phyloP scores from a whole-genome alignment of 352 stramenopile genomes.

The Globisporangium orthogonon region DNA sequence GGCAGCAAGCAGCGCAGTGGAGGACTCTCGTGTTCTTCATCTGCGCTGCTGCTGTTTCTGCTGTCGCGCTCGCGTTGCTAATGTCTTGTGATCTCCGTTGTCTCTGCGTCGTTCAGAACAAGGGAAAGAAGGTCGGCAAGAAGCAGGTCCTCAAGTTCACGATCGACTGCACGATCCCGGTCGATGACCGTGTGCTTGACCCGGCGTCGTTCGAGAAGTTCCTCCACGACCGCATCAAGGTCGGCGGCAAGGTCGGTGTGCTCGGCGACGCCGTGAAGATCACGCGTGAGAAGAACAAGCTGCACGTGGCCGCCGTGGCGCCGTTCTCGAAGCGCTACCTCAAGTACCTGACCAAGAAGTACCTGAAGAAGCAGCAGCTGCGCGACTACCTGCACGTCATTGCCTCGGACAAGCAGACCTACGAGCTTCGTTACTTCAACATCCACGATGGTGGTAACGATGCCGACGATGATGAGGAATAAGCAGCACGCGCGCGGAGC shows the following conservation, averaged over 20 bases:
- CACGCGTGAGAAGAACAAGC: slow-evolving; percentile 94
- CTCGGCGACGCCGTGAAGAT: slow-evolving; percentile 95
- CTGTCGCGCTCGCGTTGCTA: slow-evolving; percentile 2
- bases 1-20: neutral
- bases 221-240: slow-evolving; percentile 99
- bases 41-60: neutral
- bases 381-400: slow-evolving; percentile 99
- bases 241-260: slow-evolving; percentile 97
- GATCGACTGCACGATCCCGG: slow-evolving; percentile 93
- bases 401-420: slow-evolving; percentile 97
- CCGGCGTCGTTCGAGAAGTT: slow-evolving; percentile 99
- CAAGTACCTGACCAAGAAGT: slow-evolving; percentile 99
- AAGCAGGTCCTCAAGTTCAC: slow-evolving; percentile 91
- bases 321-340: slow-evolving; percentile 98
- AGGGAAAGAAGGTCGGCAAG: slow-evolving; percentile 87
- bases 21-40: too few species aligned
- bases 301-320: slow-evolving; percentile 92
- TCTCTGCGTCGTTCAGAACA: slow-evolving; percentile 29
- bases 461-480: slow-evolving; percentile 85
- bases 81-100: slow-evolving; percentile 1
- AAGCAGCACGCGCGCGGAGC: slow-evolving; percentile 22
- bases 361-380: slow-evolving; percentile 99
- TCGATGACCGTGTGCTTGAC: slow-evolving; percentile 99
- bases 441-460: slow-evolving; percentile 93
- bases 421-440: slow-evolving; percentile 99